Base-by-base conservation (phyloP, 2,329 filamentous ascomycete genomes). In the Tolypocladium paradoxum region DNA sequence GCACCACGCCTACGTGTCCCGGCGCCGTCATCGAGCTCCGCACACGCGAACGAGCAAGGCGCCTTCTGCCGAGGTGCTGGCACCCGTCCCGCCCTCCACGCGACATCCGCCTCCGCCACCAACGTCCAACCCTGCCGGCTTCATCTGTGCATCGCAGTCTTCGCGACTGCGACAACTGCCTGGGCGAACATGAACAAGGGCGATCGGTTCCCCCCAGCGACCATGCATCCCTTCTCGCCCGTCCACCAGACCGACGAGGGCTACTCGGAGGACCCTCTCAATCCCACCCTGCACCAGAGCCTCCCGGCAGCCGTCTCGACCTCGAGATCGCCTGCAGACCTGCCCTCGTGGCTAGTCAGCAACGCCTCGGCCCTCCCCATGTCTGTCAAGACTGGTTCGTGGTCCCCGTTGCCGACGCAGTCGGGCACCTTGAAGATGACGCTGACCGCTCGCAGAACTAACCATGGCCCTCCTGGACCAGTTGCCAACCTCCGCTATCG, bases 401-500 rank as follows among this genome's bases (percentile, higher is more conserved):
- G 48, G 50, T 12, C 9, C 27, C 49, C 14, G 29, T 12, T 11
- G 29, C 36, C 22, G 6, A 20, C 27, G 43, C 27, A 33, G 18
- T 6, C 20, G 43, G 18, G 16, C 27, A 7, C 27, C 18, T 46
- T n/a, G 27, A 47, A n/a, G 34, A 48, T 40, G 11, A 48, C 35
- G 14, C 48, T 37, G 43, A 22, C 20, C 29, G 18, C 40, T 9
- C 48, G 6, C 48, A 95, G 90, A 92, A 66, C 81, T 95, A 59
- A 87, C 88, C 40, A 89, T 92, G 71, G 78, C 82, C 47, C 78
- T 96, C 27, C 76, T 96, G 53, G 81, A 85, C 54, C 84, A 86
- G 53, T 76, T 96, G 31, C 88, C 87, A 20, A 95, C 90, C 1
- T 87, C 87, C 7, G 82, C 84, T 52, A 84, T 96, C 55, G 84